Conservation (phyloP, 257 asterid species). For the Solanum phureja region DNA sequence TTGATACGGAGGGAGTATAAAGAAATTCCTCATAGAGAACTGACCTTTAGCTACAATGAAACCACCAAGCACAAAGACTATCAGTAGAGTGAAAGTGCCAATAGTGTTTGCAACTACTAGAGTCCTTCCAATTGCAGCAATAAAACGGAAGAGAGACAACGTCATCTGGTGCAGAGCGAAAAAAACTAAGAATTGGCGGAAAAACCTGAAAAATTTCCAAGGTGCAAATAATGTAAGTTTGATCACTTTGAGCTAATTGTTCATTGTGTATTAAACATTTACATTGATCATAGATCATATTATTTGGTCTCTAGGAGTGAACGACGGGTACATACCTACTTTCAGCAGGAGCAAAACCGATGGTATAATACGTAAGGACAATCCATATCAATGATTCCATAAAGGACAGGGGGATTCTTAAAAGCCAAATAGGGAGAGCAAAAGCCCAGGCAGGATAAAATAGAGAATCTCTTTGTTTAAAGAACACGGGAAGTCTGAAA, state of each 20-base stretch:
- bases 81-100: conserved; percentile 65
- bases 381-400: conserved; percentile 87
- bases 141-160: conserved; percentile 64
- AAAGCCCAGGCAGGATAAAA: conserved; percentile 98
- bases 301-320: not conserved
- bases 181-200: conserved; percentile 69
- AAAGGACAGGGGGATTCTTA: conserved; percentile 69
- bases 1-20: not conserved
- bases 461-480: conserved; percentile 76
- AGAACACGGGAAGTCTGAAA: conserved; percentile 79
- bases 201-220: conserved; percentile 43
- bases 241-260: not conserved
- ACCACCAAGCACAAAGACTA: conserved; percentile 92
- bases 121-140: conserved; percentile 80
- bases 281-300: not conserved
- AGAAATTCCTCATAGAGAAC: not conserved
- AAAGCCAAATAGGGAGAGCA: conserved; percentile 85
- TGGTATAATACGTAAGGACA: conserved; percentile 76
- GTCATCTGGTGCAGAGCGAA: conserved; percentile 91
- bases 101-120: conserved; percentile 71
- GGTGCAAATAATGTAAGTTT: not conserved
- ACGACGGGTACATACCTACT: conserved; percentile 38
- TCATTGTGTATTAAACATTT: not conserved
- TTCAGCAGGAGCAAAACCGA: conserved; percentile 85
- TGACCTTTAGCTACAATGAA: conserved; percentile 78